Conservation (phyloP, 495 filamentous ascomycete genomes). For the Arthonia radiata region DNA sequence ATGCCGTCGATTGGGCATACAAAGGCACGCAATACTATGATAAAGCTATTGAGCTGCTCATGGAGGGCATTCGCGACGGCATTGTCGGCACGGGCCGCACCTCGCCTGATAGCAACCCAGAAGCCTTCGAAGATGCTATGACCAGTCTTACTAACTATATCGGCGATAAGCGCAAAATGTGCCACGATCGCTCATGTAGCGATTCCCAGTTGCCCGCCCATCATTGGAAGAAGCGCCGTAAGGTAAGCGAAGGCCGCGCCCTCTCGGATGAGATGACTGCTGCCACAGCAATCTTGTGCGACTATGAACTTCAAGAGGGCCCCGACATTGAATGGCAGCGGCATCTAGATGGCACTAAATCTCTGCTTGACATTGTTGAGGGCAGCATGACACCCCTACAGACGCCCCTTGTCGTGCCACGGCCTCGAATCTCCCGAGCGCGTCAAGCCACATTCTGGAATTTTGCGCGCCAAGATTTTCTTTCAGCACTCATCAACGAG, state of each 20-base stretch:
- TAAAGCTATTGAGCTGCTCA: conserved; percentile 32
- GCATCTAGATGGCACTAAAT: conserved; percentile 39
- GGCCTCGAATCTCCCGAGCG: conserved; percentile 22
- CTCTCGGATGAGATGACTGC: conserved; percentile 36
- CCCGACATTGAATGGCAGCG: conserved; percentile 34
- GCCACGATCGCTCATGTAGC: too few relatives aligned
- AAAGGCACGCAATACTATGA: conserved; percentile 37
- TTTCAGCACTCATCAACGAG: conserved; percentile 40
- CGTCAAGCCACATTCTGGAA: conserved; percentile 39
- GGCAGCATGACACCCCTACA: conserved; percentile 36
- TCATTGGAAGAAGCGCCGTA: too few relatives aligned
- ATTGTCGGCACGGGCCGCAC: too few relatives aligned
- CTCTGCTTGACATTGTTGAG: conserved; percentile 34
- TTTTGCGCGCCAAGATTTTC: conserved; percentile 38
- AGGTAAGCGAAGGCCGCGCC: too few relatives aligned
- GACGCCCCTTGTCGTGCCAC: conserved; percentile 10
- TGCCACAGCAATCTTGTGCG: conserved; percentile 36
- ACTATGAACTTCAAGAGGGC: conserved; percentile 38
- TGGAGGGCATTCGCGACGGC: too few relatives aligned
- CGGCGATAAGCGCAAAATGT: too few relatives aligned
- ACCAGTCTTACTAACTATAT: too few relatives aligned
- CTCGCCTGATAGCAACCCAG: too few relatives aligned
- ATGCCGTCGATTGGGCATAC: conserved; percentile 26
- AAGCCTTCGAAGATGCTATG: too few relatives aligned
- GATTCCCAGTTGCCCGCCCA: too few relatives aligned